Evolutionary conservation across 2,329 filamentous ascomycete genomes (phyloP), one percentile per base, ranked within the genome.

Genomic region (Pseudodiploospora longispora): DNA sequence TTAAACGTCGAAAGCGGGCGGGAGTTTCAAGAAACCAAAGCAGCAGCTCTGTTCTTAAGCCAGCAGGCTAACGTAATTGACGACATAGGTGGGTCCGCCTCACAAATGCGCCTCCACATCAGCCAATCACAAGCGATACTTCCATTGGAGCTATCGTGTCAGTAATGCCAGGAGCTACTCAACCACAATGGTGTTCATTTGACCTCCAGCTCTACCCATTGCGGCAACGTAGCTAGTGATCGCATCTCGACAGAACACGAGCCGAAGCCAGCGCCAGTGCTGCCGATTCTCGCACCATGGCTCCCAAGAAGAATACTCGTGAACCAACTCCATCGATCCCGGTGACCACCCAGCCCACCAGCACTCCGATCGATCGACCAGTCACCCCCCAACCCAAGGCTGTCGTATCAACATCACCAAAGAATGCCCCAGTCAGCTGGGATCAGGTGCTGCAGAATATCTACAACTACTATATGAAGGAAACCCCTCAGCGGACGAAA

Each of bases 401-500:
- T 10, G 6, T 35, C 30, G 30, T 40, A 6, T 19, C 44, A 30
- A 10, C 36, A 6, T 27, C 40, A n/a, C 27, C 40, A 5, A 46
- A 38, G 36, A 43, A 27, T 43, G 27, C 40, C 51, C 55, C 62
- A 43, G 57, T 58, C 48, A 65, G 61, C 53, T 72, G 72, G 67
- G 61, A 72, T 59, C 72, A 83, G 57, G 85, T 94, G 52, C 70
- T 82, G 36, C 56, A 74, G 44, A 82, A 81, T 59, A 74, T 96
- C 54, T 85, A 83, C 76, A 71, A 81, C 55, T 81, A 87, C 66
- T 98, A 98, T 67, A 64, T 83, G 44, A 71, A 83, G 54, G 76
- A 81, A 55, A 98, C 93, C 37, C 82, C 91, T 38, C 90, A 95
- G 74, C 82, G 91, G 50, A 91, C 85, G 39, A 93, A 95, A 76